These are phyloP conservation scores for Aplosporella prunicola DNA, from an alignment of 2,329 filamentous ascomycete species.

Conservation along the genomic window DNA sequence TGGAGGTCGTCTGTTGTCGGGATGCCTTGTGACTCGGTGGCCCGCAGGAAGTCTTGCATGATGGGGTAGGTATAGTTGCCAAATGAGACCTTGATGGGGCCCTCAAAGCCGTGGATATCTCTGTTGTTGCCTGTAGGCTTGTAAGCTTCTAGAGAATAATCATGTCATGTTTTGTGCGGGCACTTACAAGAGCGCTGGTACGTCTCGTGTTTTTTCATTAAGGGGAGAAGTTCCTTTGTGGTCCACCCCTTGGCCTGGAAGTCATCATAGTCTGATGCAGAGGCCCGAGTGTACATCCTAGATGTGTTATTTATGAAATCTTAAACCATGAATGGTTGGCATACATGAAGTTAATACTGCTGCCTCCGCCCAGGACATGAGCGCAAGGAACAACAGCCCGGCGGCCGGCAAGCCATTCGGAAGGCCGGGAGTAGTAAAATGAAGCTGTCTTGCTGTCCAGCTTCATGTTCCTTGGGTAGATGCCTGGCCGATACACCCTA, in stretches of 20 bases:
- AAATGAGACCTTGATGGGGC: conserved; percentile 75
- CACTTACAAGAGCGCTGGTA: conserved; percentile 53
- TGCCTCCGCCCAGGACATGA: conserved; percentile 62
- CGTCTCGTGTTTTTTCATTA: conserved; percentile 75
- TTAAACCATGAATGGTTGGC: conserved; percentile 35
- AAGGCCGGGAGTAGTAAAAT: conserved; percentile 70
- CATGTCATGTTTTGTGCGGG: neutral
- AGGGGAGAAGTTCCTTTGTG: conserved; percentile 62
- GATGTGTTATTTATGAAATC: conserved; percentile 19
- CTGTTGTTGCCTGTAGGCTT: conserved; percentile 37
- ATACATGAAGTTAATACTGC: conserved; percentile 73
- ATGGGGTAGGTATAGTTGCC: conserved; percentile 72
- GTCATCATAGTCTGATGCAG: conserved; percentile 65
- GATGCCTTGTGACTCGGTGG: conserved; percentile 64
- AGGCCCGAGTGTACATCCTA: conserved; percentile 68
- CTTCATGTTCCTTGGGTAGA: conserved; percentile 73
- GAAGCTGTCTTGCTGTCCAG: conserved; percentile 72
- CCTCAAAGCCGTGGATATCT: conserved; percentile 66
- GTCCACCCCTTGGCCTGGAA: conserved; percentile 74
- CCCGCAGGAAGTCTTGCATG: conserved; percentile 70
- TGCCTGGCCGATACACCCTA: conserved; percentile 63
- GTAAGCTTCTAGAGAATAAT: neutral
- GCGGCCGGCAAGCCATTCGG: conserved; percentile 60
- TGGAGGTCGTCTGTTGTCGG: conserved; percentile 68
- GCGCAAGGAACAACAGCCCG: conserved; percentile 67